These are phyloP conservation scores for Pyrus hybrid DNA, from an alignment of 331 rosid genomes.

Conservation along the genomic window DNA sequence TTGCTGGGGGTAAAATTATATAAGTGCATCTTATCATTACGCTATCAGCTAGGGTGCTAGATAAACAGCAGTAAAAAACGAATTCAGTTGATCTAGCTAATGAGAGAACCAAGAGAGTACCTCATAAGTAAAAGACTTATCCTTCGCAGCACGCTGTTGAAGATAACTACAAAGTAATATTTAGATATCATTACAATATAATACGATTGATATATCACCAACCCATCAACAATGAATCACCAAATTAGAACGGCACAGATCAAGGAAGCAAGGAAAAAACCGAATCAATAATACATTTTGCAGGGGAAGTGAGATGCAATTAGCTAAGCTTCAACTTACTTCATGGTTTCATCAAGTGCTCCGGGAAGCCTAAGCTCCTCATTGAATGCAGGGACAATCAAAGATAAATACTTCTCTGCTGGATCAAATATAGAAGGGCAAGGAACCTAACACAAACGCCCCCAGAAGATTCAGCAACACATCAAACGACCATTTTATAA, in stretches of 20 bases:
- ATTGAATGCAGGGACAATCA: slow-evolving; percentile 84
- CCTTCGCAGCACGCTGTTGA: slow-evolving; percentile 64
- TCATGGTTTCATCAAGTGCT: slow-evolving; percentile 80
- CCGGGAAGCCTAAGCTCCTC: slow-evolving; percentile 85
- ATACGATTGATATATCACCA: not conserved
- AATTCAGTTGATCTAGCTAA: no score
- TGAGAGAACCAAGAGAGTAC: slow-evolving; percentile 31
- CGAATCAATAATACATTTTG: not conserved
- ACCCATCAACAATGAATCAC: not conserved
- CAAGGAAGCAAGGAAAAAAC: not conserved
- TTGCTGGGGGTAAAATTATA: not conserved
- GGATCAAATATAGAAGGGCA: slow-evolving; percentile 78
- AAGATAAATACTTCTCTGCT: slow-evolving; percentile 75
- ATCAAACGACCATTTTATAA: not conserved
- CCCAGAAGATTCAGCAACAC: slow-evolving; percentile 8
- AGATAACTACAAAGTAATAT: slow-evolving; percentile 62
- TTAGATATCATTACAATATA: slow-evolving; percentile 2
- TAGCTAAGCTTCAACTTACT: slow-evolving; percentile 36
- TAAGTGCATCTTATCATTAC: not conserved
- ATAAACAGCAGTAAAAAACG: not conserved
- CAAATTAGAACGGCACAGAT: not conserved
- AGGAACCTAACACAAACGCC: slow-evolving; percentile 44
- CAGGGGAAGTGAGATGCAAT: not conserved
- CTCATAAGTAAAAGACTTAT: slow-evolving; percentile 85
- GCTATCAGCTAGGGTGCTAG: not conserved